Evolutionary conservation across 2,329 filamentous ascomycete genomes (phyloP), one percentile per base, ranked within the genome.

Genomic region (Calonectria honghensis): DNA sequence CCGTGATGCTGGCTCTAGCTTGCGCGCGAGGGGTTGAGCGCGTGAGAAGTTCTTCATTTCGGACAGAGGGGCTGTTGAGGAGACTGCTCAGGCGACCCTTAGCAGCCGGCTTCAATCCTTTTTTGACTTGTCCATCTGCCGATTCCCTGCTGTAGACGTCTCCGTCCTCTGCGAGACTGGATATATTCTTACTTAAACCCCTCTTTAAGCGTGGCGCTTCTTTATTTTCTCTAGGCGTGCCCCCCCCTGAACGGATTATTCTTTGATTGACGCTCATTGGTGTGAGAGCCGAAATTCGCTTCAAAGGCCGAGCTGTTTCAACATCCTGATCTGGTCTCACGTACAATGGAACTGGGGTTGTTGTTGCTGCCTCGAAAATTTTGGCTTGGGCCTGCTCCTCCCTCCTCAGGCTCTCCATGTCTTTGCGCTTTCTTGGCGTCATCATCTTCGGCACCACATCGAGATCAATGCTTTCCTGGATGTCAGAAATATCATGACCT

Each of bases 381-480:
- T 72, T 72, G 24, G 41, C 69, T 11, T 73, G 73, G 20, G 75
- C 51, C 29, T 74, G 72, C 5, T 70, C 74, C 5, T 59, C 64
- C 39, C 65, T 68, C 64, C 72, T 75, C 4, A 68, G 67, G 29
- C 76, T 73, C 45, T 82, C 80, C 16, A 79, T 39, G 6, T 79
- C 76, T 27, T 81, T 84, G 13, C 81, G 83, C 70, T 86, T 86
- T 57, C 85, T 81, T 2, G 85, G 85, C 0, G 85, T 86, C 31
- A 79, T 76, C n/a, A 85, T 78, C 50, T 69, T 80, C 39, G 83
- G 81, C 11, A 75, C 81, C 50, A 83, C 82, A 20, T 85, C 82
- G 18, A 94, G 85, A 79, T 94, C 92, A 66, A 93, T 86, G 69
- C 91, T 93, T 67, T 92, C 91, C 51, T 90, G 86, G 0, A 87